Base-by-base conservation (phyloP, 495 filamentous ascomycete genomes). In the Chaetomium tenue region DNA sequence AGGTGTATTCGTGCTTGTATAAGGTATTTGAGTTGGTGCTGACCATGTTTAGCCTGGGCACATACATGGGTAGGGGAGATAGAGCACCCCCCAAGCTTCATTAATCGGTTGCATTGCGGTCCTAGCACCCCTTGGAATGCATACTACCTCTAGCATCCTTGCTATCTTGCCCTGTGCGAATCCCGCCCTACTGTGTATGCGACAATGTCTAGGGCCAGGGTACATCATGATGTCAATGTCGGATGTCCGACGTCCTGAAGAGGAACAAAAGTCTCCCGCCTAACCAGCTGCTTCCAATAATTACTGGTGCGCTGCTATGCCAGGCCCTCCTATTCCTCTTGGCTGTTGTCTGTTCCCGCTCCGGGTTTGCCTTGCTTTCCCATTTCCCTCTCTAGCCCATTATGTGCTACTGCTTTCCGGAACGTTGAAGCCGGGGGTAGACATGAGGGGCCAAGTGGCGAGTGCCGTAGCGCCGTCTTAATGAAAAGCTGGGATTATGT, bases 101-200 rank as follows among this genome's bases (percentile, higher is more conserved):
- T 57, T 42, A 18, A 40, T 20, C 23, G 26, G 20, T 33, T 28
- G 20, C 42, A 22, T 47, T 30, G 57, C 25, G 40, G 18, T 16
- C 54, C 18, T 12, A 20, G 20, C 13, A 40, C 54, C 16, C 25
- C 6, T 9, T 44, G 56, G 37, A 52, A 59, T 64, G 61, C 61
- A 63, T 63, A 39, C 47, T 58, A 39, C 51, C 48, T 58, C 63
- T 64, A 64, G 63, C 55, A 54, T 64, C 63, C 53, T 46, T 50
- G 47, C 63, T 44, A 52, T 42, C 56, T 54, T 40, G 22, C 23
- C 46, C 30, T 30, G n/a, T 40, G 46, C 63, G 52, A 47, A 6
- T n/a, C 47, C 30, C 37, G 39, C 37, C 46, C 12, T 53, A 30
- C 28, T 30, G 28, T 30, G 28, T 6, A 22, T 53, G 46, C 25